Conservation (phyloP, 2,329 filamentous ascomycete genomes). For the Eutypella sp. region DNA sequence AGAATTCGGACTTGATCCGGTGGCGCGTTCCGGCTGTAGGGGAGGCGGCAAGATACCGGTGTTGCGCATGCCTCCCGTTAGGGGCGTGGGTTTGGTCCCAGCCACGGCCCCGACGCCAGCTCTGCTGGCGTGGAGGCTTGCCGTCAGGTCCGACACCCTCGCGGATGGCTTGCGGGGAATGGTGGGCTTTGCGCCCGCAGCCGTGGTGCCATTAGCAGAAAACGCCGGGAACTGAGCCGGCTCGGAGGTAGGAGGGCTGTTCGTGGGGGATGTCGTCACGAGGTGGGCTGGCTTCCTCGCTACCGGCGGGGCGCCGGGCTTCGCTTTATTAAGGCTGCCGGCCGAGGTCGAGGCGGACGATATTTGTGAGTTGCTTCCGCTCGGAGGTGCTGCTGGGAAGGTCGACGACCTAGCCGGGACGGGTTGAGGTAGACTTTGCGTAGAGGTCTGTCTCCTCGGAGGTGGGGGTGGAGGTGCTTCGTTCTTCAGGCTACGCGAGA, state of each 20-base stretch:
- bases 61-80: constrained; percentile 26
- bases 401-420: constrained; percentile 31
- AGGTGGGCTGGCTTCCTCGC: constrained; percentile 61
- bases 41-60: constrained; percentile 9
- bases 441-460: constrained; percentile 23
- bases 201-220: no score
- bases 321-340: constrained; percentile 21
- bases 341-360: constrained; percentile 15
- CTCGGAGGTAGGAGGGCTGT: constrained; percentile 17
- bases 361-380: no score
- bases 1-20: no score
- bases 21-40: constrained; percentile 2
- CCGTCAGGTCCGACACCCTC: constrained; percentile 24
- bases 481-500: constrained; percentile 20
- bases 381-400: constrained; percentile 21
- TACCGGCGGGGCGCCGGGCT: constrained; percentile 39
- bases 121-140: constrained; percentile 22
- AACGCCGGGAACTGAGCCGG: constrained; percentile 11
- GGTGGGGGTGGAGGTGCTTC: constrained; percentile 40
- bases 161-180: constrained; percentile 20
- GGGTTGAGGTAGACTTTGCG: constrained; percentile 12
- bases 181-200: constrained; percentile 18
- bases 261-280: constrained; percentile 26
- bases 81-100: no score
- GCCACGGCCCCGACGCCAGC: no score